phyloP scores from a whole-genome alignment of 2,329 filamentous ascomycete species.

The Cordyceps sp. region DNA sequence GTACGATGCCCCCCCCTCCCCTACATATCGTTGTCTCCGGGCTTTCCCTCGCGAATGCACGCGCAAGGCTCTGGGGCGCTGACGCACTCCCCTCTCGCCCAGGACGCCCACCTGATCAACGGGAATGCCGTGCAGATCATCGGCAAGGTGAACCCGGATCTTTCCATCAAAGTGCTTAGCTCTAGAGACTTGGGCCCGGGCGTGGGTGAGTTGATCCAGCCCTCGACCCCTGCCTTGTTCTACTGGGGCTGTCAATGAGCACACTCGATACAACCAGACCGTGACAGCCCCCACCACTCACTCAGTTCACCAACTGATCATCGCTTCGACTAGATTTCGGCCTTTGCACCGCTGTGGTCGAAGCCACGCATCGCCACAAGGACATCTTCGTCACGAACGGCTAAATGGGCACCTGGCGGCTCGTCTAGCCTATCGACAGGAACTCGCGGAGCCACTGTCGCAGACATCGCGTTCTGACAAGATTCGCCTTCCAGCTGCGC shows the following conservation, averaged over 20 bases:
- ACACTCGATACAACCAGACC: too few species aligned
- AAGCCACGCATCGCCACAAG: constrained; percentile 68
- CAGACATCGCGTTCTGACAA: too few species aligned
- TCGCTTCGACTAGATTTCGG: constrained; percentile 72
- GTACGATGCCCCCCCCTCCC: constrained; percentile 25
- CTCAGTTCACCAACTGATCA: too few species aligned
- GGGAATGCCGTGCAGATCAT: constrained; percentile 62
- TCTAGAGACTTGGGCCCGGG: constrained; percentile 51
- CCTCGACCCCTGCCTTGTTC: background rate
- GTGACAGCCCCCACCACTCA: too few species aligned
- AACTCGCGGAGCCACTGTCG: too few species aligned
- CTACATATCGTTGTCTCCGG: background rate
- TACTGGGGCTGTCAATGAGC: background rate
- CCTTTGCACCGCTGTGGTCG: constrained; percentile 63
- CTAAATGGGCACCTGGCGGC: background rate
- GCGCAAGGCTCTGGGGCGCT: too few species aligned
- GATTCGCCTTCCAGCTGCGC: too few species aligned
- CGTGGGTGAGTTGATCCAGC: constrained; percentile 48
- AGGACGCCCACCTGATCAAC: constrained; percentile 56
- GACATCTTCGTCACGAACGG: constrained; percentile 55
- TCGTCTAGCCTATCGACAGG: too few species aligned
- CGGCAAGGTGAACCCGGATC: constrained; percentile 61
- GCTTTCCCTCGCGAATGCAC: background rate
- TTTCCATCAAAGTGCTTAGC: constrained; percentile 53
- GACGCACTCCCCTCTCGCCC: background rate